Evolutionary conservation across 2,329 filamentous ascomycete genomes (phyloP).

Genomic region (Podosphaera xanthii): DNA sequence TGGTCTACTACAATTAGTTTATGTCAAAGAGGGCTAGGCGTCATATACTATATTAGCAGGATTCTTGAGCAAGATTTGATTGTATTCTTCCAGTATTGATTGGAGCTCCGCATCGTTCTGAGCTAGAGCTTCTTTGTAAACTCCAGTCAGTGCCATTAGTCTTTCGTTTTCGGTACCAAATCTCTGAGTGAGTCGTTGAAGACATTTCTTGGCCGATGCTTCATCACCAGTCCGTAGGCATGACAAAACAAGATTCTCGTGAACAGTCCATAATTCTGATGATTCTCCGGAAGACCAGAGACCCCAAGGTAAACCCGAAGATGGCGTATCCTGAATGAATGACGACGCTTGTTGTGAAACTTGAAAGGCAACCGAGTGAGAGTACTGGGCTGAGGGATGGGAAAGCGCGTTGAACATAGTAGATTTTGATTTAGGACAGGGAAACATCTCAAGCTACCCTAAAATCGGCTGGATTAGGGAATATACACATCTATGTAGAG

Average conservation of each 20-base stretch:
- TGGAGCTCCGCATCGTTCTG: slow-evolving; percentile 40
- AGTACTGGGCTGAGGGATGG: slow-evolving; percentile 31
- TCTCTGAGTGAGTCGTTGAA: slow-evolving; percentile 52
- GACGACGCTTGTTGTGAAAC: slow-evolving; percentile 37
- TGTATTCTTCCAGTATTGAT: slow-evolving; percentile 52
- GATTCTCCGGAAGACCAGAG: slow-evolving; percentile 40
- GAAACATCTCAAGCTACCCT: no score
- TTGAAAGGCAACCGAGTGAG: slow-evolving; percentile 30
- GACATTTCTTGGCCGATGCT: slow-evolving; percentile 47
- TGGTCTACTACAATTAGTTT: slow-evolving; percentile 32
- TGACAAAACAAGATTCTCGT: slow-evolving; percentile 70
- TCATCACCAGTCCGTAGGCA: slow-evolving; percentile 73
- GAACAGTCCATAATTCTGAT: slow-evolving; percentile 59
- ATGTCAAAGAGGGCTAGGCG: slow-evolving; percentile 1
- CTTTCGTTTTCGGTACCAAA: slow-evolving; percentile 74
- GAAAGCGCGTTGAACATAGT: slow-evolving; percentile 30
- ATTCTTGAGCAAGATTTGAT: slow-evolving; percentile 48
- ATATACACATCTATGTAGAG: background rate
- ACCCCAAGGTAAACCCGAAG: slow-evolving; percentile 30
- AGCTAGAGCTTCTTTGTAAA: slow-evolving; percentile 69
- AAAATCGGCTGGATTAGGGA: background rate
- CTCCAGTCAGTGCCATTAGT: slow-evolving; percentile 58
- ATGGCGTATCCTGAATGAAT: slow-evolving; percentile 30
- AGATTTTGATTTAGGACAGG: background rate
- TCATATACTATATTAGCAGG: slow-evolving; percentile 54